These are phyloP conservation scores for Jatropha podagrica DNA, from an alignment of 441 rosid species.

Conservation along the genomic window DNA sequence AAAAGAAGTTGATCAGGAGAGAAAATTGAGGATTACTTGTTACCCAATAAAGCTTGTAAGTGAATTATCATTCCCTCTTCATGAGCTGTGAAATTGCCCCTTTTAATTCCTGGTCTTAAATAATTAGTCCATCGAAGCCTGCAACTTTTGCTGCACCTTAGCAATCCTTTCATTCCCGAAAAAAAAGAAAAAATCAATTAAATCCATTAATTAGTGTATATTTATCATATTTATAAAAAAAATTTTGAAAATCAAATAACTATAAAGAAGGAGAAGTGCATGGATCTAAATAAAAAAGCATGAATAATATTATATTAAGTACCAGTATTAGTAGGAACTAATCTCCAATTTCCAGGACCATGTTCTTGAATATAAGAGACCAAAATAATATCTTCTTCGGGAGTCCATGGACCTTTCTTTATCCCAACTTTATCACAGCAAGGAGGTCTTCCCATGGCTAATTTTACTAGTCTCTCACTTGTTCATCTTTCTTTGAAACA, in stretches of 20 bases:
- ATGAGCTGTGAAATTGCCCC: constrained; percentile 93
- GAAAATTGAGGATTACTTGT: constrained; percentile 70
- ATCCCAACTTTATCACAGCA: constrained; percentile 92
- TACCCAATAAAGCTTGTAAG: constrained; percentile 95
- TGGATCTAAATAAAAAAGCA: background rate
- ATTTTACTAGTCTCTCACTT: background rate
- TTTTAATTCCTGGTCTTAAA: constrained; percentile 89
- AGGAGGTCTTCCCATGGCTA: constrained; percentile 92
- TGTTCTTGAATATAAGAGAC: constrained; percentile 96
- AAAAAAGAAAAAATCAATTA: background rate
- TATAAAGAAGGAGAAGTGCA: background rate
- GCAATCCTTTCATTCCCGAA: constrained; percentile 44
- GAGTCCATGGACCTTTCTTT: constrained; percentile 99
- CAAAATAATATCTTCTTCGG: constrained; percentile 93
- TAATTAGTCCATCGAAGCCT: constrained; percentile 98
- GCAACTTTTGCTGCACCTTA: constrained; percentile 98
- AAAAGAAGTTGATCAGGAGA: background rate
- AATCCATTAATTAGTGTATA: background rate
- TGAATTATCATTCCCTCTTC: constrained; percentile 98
- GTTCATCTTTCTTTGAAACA: background rate
- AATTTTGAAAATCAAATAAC: background rate
- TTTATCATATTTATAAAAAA: background rate
- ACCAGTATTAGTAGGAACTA: constrained; percentile 97
- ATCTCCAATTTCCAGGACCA: constrained; percentile 99
- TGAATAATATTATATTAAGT: background rate